A percentile compares a stretch with the other conserved stretches of the same genome.
phyloP scores from a whole-genome alignment of 441 rosid species.

The Pelargonium cotyledonis region DNA sequence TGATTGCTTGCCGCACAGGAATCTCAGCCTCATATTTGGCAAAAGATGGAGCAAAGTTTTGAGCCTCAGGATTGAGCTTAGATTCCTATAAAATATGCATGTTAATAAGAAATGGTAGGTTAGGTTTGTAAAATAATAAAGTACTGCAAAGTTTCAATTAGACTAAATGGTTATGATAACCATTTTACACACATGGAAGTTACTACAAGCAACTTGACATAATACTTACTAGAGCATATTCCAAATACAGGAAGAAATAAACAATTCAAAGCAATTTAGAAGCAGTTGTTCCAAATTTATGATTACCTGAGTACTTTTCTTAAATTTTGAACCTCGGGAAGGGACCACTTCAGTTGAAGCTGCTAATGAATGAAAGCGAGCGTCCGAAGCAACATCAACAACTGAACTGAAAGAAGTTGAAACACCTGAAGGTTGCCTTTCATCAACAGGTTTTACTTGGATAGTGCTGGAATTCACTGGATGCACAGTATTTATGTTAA shows the following conservation, averaged over 20 bases:
- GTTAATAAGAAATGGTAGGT: background rate
- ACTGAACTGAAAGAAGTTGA: conserved; percentile 28
- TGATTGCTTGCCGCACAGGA: conserved; percentile 37
- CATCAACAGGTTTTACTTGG: conserved; percentile 38
- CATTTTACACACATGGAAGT: background rate
- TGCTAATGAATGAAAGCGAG: conserved; percentile 22
- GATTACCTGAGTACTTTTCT: conserved; percentile 50
- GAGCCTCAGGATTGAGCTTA: conserved; percentile 82
- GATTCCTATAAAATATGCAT: conserved; percentile 46
- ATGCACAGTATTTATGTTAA: conserved; percentile 21
- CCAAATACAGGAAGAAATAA: conserved; percentile 1
- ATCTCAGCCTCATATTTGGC: conserved; percentile 25
- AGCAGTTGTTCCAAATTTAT: background rate
- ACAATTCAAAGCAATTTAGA: background rate
- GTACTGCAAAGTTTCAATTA: conserved; percentile 13
- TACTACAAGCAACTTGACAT: background rate
- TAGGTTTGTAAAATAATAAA: background rate
- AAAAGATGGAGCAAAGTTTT: conserved; percentile 65
- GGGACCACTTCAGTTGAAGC: conserved; percentile 37
- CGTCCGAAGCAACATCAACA: conserved; percentile 25
- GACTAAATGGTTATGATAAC: background rate
- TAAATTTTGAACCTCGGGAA: conserved; percentile 35
- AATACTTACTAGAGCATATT: conserved; percentile 3
- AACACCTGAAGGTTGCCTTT: conserved; percentile 30
- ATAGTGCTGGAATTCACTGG: conserved; percentile 32